These are phyloP conservation scores for Gossypium australe DNA, from an alignment of 345 rosid genomes.

Conservation along the genomic window DNA sequence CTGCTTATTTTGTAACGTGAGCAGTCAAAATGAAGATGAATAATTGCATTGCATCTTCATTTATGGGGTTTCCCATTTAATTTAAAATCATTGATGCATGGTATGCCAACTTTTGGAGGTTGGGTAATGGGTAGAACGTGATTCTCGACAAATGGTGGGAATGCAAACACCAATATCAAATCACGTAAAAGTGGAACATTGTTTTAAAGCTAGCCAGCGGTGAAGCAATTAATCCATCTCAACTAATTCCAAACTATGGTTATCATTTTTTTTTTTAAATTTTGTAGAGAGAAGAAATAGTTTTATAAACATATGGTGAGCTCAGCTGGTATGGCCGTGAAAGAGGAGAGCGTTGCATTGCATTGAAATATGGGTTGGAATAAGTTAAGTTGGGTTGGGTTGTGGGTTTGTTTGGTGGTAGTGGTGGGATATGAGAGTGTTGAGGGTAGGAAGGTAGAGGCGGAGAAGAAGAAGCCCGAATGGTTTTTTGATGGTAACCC, in stretches of 20 bases:
- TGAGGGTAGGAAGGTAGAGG: neutral
- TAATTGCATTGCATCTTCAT: too few species aligned
- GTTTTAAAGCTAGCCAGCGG: too few species aligned
- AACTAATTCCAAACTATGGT: neutral
- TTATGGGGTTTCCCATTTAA: too few species aligned
- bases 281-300: too few species aligned
- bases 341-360: neutral
- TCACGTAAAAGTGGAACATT: too few species aligned
- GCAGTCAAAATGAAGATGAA: too few species aligned
- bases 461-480: neutral
- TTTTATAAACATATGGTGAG: neutral
- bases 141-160: neutral
- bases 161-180: too few species aligned
- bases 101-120: neutral
- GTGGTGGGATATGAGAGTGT: neutral
- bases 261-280: too few species aligned
- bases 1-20: too few species aligned
- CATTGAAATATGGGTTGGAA: neutral
- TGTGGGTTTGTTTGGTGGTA: neutral
- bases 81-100: neutral
- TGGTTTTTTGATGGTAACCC: constrained; percentile 4
- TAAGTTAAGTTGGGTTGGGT: neutral
- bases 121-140: neutral
- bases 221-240: neutral
- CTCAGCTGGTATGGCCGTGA: neutral